These are phyloP conservation scores for Jaapia argillacea DNA, from an alignment of 768 basidiomycete species.

Conservation along the genomic window DNA sequence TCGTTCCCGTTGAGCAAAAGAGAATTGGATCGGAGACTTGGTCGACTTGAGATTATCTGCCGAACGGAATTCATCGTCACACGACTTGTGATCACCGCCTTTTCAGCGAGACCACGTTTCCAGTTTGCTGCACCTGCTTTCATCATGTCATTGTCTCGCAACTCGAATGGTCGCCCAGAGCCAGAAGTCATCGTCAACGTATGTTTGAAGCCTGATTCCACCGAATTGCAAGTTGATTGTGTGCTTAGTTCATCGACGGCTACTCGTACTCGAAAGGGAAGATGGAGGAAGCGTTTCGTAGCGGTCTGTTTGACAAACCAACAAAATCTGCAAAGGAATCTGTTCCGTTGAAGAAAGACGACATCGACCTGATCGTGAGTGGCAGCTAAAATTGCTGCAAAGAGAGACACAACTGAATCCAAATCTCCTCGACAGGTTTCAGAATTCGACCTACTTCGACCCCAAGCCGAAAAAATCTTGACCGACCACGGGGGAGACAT, in stretches of 20 bases:
- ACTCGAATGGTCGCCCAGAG: conserved; percentile 39
- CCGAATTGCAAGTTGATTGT: background rate
- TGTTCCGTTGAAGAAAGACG: conserved; percentile 41
- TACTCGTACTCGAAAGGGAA: conserved; percentile 57
- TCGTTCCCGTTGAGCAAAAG: too few relatives aligned
- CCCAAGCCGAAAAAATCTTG: conserved; percentile 50
- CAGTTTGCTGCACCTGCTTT: too few relatives aligned
- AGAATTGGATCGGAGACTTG: too few relatives aligned
- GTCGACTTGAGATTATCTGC: too few relatives aligned
- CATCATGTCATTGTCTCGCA: too few relatives aligned
- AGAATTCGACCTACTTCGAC: conserved; percentile 53
- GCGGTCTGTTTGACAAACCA: conserved; percentile 47
- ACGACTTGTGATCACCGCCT: too few relatives aligned
- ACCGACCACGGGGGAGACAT: conserved; percentile 44
- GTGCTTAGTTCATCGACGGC: conserved; percentile 49
- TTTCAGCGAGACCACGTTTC: too few relatives aligned
- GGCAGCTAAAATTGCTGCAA: background rate
- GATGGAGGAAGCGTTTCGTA: conserved; percentile 52
- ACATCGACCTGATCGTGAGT: conserved; percentile 56
- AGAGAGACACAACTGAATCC: background rate
- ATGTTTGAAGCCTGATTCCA: conserved; percentile 13
- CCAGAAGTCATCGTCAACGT: conserved; percentile 62
- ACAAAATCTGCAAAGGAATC: conserved; percentile 35
- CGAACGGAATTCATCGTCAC: too few relatives aligned
- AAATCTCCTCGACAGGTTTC: conserved; percentile 31